Base-by-base conservation (phyloP, 176 grass and related monocot genomes). In the Carex pumila region DNA sequence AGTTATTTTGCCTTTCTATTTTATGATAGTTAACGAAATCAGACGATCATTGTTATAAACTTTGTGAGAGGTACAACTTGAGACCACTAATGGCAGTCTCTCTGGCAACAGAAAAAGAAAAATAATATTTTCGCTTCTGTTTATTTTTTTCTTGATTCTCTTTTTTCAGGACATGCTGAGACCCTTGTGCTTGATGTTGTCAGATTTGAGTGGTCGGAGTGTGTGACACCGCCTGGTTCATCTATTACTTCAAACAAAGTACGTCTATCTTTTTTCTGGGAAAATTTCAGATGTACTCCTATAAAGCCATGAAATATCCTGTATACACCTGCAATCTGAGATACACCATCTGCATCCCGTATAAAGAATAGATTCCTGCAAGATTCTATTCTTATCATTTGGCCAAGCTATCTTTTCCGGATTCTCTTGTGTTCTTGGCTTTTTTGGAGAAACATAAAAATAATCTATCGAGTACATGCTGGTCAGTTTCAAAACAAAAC, bases 211-310 rank as follows among this genome's bases (percentile, higher is more conserved):
- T 99, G 96, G 96, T 90, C 93, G 25, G 89, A 91, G 69, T 93
- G 87, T 81, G 91, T 95, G 43, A 80, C 86, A 18, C 93, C 96
- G 71, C 93, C 96, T 69, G 91, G 89, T 88, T 73, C 89, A 79
- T 99, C 96, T 78, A 90, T 95, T 81, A 95, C 88, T 29, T 93
- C 91, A 25, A 95, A 92, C 83, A 95, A 90, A 91, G 96, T 99
- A 88, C 77, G 87, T 88, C 79, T 80, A 61, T 43, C 52, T 64
- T 9, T 56, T 56, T 22, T 14, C 63, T 66, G 30, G 12, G 43
- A 55, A 31, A 32, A 77, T 77, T 71, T 77, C 13, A 7, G 4
- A 19, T 71, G 68, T 49, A 71, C 18, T 32, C 49, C 5, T 55
- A 50, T 32, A 54, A 77, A 77, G 22, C 14, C 21, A 34, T 56